Percentiles rank a stretch among this genome's conserved stretches.
These are phyloP conservation scores for Hondaea fermentalgiana DNA, from an alignment of 108 stramenopile species.

Conservation along the genomic window DNA sequence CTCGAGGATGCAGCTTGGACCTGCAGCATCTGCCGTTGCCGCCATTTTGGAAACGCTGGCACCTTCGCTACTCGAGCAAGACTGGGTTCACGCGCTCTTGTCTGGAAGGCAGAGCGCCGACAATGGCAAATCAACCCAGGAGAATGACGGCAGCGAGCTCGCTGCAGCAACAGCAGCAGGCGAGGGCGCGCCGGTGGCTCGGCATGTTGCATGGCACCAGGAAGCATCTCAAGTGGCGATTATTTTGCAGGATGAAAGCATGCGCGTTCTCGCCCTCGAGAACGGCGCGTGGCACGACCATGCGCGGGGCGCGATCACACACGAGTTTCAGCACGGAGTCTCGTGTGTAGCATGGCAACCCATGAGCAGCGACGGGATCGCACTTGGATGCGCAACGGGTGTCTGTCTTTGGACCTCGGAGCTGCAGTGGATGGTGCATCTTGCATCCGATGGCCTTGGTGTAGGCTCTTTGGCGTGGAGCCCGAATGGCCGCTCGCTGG, in stretches of 20 bases:
- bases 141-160: too few relatives aligned
- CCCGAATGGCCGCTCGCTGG: not conserved
- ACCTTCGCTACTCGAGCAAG: not conserved
- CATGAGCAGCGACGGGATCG: not conserved
- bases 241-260: not conserved
- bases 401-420: not conserved
- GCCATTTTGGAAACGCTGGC: not conserved
- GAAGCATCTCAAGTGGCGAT: not conserved
- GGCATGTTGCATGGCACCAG: not conserved
- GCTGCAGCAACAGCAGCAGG: not conserved
- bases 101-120: not conserved
- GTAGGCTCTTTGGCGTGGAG: not conserved
- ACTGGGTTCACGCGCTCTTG: not conserved
- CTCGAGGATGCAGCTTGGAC: not conserved
- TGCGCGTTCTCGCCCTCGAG: not conserved
- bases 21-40: not conserved
- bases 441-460: not conserved
- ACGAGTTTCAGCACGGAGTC: not conserved
- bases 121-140: too few relatives aligned
- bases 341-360: not conserved
- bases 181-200: not conserved
- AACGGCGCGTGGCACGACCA: not conserved
- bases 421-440: not conserved
- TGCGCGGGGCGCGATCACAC: not conserved
- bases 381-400: not conserved